Conservation (phyloP, 192 early-diverging fungal species). For the Allomyces arbusculus region DNA sequence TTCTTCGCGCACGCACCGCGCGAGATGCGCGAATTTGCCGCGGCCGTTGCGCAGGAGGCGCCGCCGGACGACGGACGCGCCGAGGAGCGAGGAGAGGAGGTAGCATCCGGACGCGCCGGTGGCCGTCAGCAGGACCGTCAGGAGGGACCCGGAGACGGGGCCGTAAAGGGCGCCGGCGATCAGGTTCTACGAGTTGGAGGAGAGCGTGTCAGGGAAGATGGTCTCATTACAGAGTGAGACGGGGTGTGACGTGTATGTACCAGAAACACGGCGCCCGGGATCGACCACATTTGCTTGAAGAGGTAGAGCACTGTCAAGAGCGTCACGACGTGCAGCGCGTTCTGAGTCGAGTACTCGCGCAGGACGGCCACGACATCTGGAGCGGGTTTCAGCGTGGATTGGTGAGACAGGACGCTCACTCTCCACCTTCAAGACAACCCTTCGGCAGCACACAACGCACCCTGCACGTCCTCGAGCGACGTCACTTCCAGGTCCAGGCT, state of each 20-base stretch:
- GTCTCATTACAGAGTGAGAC: no score
- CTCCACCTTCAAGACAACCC: no score
- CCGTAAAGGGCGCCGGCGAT: constrained; percentile 15
- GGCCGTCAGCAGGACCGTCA: constrained; percentile 9
- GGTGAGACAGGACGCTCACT: no score
- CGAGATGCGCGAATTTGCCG: constrained; percentile 1
- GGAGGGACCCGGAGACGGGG: constrained; percentile 8
- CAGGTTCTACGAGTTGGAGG: constrained; percentile 6
- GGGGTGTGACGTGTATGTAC: background rate
- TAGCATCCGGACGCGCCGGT: constrained; percentile 13
- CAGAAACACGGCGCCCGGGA: constrained; percentile 16
- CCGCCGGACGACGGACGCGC: constrained; percentile 1
- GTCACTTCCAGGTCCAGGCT: no score
- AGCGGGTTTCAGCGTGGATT: no score
- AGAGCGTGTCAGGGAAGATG: no score
- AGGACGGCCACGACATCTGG: background rate
- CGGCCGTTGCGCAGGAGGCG: background rate
- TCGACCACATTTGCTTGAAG: constrained; percentile 16
- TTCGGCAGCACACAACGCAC: no score
- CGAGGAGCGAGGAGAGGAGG: constrained; percentile 8
- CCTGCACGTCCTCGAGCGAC: no score
- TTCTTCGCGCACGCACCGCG: constrained; percentile 4
- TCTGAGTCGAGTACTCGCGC: constrained; percentile 6
- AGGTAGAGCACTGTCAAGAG: constrained; percentile 10
- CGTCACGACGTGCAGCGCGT: constrained; percentile 5